Evolutionary conservation across 495 filamentous ascomycete species (phyloP).

Genomic region (Penicillium nucicola): DNA sequence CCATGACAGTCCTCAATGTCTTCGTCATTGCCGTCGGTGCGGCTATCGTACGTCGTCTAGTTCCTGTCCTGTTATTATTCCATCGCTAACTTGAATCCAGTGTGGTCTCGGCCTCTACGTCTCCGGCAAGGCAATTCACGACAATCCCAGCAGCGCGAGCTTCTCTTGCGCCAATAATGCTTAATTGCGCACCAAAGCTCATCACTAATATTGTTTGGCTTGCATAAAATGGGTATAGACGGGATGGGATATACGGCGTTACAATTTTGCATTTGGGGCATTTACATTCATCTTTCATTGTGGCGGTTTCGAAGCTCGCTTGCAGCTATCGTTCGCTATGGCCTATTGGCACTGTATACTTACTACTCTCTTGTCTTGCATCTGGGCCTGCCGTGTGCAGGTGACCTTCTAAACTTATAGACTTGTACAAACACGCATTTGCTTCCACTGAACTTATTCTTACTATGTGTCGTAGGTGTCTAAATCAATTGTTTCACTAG

Average conservation of each 20-base stretch:
- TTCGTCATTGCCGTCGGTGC: constrained; percentile 30
- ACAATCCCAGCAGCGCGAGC: constrained; percentile 32
- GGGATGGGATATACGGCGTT: too few species aligned
- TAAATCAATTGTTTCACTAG: too few species aligned
- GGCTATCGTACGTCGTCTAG: constrained; percentile 33
- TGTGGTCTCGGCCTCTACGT: constrained; percentile 44
- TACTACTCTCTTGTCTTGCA: background rate
- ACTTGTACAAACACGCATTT: background rate
- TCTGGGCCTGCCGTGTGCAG: background rate
- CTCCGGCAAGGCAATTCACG: constrained; percentile 40
- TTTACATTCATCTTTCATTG: too few species aligned
- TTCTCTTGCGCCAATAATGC: constrained; percentile 45
- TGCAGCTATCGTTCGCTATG: background rate
- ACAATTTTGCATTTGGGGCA: too few species aligned
- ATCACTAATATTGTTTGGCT: background rate
- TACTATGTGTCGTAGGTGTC: background rate
- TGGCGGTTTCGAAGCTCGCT: too few species aligned
- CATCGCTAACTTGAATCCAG: constrained; percentile 15
- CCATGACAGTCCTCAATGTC: constrained; percentile 31
- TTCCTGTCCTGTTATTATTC: background rate
- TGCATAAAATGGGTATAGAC: background rate
- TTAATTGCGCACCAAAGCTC: constrained; percentile 2
- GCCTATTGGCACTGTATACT: background rate
- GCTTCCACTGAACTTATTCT: background rate
- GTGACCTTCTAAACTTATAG: background rate